A percentile compares a stretch with the other conserved stretches of the same genome.
phyloP scores from a whole-genome alignment of 83 land plant genomes.

The Isoetes engelmannii region DNA sequence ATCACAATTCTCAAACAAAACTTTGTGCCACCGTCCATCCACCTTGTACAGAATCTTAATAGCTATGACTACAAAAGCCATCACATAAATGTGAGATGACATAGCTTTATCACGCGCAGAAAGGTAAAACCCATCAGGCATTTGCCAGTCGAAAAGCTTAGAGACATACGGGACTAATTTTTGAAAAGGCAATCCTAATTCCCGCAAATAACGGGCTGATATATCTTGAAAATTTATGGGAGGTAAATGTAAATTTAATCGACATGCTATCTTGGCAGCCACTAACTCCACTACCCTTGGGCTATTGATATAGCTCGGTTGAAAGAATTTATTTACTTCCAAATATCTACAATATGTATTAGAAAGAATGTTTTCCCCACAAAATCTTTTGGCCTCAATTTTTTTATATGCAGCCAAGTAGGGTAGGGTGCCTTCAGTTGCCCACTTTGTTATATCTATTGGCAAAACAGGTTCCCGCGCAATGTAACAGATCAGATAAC shows the following conservation, averaged over 20 bases:
- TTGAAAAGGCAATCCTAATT: constrained; percentile 51
- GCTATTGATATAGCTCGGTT: constrained; percentile 43
- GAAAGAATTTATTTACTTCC: constrained; percentile 45
- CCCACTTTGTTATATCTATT: constrained; percentile 77
- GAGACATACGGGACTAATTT: constrained; percentile 47
- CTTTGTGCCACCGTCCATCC: constrained; percentile 48
- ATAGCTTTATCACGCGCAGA: constrained; percentile 39
- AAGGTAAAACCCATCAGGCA: constrained; percentile 65
- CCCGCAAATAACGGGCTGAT: constrained; percentile 42
- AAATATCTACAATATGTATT: constrained; percentile 37
- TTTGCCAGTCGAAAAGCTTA: constrained; percentile 66
- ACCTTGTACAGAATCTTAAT: constrained; percentile 65
- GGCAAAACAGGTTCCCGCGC: constrained; percentile 68
- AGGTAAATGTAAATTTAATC: constrained; percentile 54
- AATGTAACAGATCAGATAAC: constrained; percentile 67
- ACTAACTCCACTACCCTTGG: constrained; percentile 53
- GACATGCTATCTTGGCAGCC: constrained; percentile 55
- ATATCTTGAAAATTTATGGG: constrained; percentile 69
- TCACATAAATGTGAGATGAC: constrained; percentile 74
- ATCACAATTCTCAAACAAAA: not conserved
- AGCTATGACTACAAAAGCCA: constrained; percentile 69
- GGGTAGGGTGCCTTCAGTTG: constrained; percentile 63
- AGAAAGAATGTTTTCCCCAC: not conserved
- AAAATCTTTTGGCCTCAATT: constrained; percentile 36
- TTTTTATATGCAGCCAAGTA: constrained; percentile 62